Conservation (phyloP, 768 basidiomycete species). For the Leccinum obscurum region DNA sequence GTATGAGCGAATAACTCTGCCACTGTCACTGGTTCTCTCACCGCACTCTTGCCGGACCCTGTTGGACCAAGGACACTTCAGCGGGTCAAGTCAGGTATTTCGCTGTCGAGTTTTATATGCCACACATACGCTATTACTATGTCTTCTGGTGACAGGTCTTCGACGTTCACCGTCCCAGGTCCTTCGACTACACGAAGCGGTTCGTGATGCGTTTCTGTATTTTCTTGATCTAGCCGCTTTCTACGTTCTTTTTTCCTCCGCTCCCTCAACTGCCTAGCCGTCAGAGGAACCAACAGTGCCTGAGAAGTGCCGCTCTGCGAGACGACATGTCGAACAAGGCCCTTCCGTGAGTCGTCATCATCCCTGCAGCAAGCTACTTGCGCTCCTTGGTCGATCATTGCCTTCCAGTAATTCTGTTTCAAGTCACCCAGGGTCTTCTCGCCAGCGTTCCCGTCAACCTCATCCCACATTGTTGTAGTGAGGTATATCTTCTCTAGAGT, state of each 20-base stretch:
- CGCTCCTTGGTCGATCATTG: neutral
- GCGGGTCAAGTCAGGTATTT: neutral
- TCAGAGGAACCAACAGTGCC: no score
- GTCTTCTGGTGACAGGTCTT: slow-evolving; percentile 5
- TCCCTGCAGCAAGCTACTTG: neutral
- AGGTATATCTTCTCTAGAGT: slow-evolving; percentile 34
- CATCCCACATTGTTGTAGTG: slow-evolving; percentile 40
- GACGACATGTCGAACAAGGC: neutral
- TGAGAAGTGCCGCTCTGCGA: neutral
- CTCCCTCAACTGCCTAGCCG: no score
- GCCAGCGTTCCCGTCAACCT: neutral
- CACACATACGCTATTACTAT: slow-evolving; percentile 13
- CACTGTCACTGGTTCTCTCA: neutral
- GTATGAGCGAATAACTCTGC: neutral
- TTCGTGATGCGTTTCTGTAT: neutral
- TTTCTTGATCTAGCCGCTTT: neutral
- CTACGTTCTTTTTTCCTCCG: neutral
- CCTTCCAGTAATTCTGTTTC: neutral
- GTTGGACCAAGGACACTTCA: slow-evolving; percentile 15
- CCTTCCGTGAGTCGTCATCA: neutral
- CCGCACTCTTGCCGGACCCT: slow-evolving; percentile 17
- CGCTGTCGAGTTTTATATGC: neutral
- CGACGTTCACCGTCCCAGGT: neutral
- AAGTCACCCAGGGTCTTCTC: neutral
- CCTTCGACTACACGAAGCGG: slow-evolving; percentile 1